Evolutionary conservation across 805 yeast genomes (phyloP).

Genomic region (Hanseniaspora lindneri): DNA sequence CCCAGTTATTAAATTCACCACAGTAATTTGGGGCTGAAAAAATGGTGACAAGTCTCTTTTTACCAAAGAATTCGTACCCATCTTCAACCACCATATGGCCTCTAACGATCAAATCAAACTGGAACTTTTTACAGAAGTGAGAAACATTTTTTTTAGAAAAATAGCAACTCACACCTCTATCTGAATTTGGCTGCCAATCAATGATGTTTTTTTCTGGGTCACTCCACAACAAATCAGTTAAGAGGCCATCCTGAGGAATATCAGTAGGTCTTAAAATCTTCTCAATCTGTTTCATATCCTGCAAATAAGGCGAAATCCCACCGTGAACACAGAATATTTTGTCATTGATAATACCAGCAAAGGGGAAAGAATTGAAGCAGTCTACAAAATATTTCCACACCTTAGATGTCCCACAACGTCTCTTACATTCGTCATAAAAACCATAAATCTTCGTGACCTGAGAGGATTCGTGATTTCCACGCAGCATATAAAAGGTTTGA

Average conservation of each 20-base stretch:
- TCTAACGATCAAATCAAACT: conserved; percentile 64
- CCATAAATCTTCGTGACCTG: conserved; percentile 94
- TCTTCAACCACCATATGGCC: conserved; percentile 89
- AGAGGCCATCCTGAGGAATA: conserved; percentile 65
- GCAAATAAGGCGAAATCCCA: conserved; percentile 63
- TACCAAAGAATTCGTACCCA: conserved; percentile 72
- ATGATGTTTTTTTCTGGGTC: conserved; percentile 52
- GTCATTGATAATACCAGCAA: conserved; percentile 90
- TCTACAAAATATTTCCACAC: conserved; percentile 91
- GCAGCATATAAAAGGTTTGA: conserved; percentile 78
- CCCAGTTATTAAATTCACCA: conserved; percentile 66
- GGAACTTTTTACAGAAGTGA: conserved; percentile 50
- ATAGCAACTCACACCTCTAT: conserved; percentile 71
- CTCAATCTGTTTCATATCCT: conserved; percentile 54
- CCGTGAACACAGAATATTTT: conserved; percentile 88
- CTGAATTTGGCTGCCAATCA: conserved; percentile 67
- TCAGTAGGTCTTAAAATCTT: conserved; percentile 70
- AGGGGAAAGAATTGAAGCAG: conserved; percentile 88
- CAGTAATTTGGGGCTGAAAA: conserved; percentile 68
- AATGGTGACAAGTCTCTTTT: conserved; percentile 61
- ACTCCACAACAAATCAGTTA: conserved; percentile 73
- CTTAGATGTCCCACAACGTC: conserved; percentile 71
- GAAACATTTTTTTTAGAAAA: conserved; percentile 67
- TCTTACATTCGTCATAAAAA: conserved; percentile 93
- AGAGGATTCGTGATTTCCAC: conserved; percentile 98